These are phyloP conservation scores for Aspergillus caelatus DNA, from an alignment of 2,329 filamentous ascomycete genomes.

Conservation along the genomic window DNA sequence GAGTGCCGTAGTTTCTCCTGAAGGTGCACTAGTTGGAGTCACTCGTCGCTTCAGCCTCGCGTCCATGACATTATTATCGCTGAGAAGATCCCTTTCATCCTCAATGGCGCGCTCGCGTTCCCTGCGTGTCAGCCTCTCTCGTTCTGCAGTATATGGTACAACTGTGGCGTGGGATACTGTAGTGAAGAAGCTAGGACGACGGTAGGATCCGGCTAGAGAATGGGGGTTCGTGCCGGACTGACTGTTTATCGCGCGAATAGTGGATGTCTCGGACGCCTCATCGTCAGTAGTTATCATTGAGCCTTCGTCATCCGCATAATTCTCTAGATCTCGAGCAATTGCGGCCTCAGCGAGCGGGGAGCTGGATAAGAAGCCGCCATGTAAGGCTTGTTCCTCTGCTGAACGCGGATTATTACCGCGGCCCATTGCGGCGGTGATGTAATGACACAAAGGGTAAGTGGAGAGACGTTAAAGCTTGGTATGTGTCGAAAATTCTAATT, in stretches of 20 bases:
- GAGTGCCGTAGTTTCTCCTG: constrained; percentile 53
- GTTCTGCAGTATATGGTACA: constrained; percentile 53
- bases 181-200: constrained; percentile 75
- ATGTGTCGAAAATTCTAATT: not conserved
- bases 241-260: constrained; percentile 45
- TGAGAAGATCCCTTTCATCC: constrained; percentile 61
- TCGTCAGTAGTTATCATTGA: constrained; percentile 39
- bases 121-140: constrained; percentile 52
- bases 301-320: constrained; percentile 61
- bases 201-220: constrained; percentile 68
- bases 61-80: constrained; percentile 61
- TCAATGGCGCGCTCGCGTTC: constrained; percentile 58
- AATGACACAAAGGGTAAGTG: not conserved
- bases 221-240: constrained; percentile 40
- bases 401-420: constrained; percentile 30
- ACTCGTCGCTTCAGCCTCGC: constrained; percentile 11
- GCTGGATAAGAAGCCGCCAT: constrained; percentile 55
- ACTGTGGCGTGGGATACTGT: constrained; percentile 72
- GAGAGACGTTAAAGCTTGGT: not conserved
- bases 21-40: constrained; percentile 6
- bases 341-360: constrained; percentile 70
- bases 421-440: constrained; percentile 23
- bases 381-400: constrained; percentile 33
- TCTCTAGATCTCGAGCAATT: constrained; percentile 68
- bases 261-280: constrained; percentile 43